phyloP scores from a whole-genome alignment of 441 rosid species.

The Bruguiera hainesii region DNA sequence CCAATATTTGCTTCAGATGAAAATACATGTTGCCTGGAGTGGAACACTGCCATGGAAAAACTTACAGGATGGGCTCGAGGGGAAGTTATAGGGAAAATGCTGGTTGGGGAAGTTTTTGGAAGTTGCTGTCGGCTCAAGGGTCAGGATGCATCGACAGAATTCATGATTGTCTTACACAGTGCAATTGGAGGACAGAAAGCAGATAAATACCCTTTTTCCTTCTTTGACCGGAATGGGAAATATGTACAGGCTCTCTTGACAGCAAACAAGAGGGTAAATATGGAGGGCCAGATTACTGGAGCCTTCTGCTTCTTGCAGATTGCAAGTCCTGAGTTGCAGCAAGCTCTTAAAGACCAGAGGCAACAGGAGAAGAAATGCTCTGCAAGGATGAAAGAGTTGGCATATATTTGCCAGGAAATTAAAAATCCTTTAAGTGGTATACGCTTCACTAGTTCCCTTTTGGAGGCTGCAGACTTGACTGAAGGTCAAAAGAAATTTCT shows the following conservation, averaged over 20 bases:
- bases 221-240: slow-evolving; percentile 69
- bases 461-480: slow-evolving; percentile 66
- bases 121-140: slow-evolving; percentile 82
- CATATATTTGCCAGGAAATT: slow-evolving; percentile 79
- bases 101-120: slow-evolving; percentile 90
- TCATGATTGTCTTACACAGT: slow-evolving; percentile 84
- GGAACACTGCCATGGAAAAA: slow-evolving; percentile 97
- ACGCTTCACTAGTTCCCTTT: slow-evolving; percentile 65
- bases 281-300: slow-evolving; percentile 69
- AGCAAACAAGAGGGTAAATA: slow-evolving; percentile 67
- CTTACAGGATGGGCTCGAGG: slow-evolving; percentile 73
- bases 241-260: slow-evolving; percentile 76
- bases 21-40: slow-evolving; percentile 82
- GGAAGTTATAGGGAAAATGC: slow-evolving; percentile 76
- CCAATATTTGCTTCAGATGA: slow-evolving; percentile 94
- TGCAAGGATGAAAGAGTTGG: slow-evolving; percentile 68
- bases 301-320: slow-evolving; percentile 97
- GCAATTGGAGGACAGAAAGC: slow-evolving; percentile 82
- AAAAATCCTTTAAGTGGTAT: slow-evolving; percentile 79
- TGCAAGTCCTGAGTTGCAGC: slow-evolving; percentile 88
- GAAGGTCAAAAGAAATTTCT: slow-evolving; percentile 91
- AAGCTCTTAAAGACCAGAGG: slow-evolving; percentile 67
- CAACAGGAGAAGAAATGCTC: slow-evolving; percentile 61
- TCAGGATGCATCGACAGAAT: slow-evolving; percentile 75
- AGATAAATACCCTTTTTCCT: slow-evolving; percentile 67